Base-by-base conservation (phyloP, 352 stramenopile species). In the Pythium sp. region DNA sequence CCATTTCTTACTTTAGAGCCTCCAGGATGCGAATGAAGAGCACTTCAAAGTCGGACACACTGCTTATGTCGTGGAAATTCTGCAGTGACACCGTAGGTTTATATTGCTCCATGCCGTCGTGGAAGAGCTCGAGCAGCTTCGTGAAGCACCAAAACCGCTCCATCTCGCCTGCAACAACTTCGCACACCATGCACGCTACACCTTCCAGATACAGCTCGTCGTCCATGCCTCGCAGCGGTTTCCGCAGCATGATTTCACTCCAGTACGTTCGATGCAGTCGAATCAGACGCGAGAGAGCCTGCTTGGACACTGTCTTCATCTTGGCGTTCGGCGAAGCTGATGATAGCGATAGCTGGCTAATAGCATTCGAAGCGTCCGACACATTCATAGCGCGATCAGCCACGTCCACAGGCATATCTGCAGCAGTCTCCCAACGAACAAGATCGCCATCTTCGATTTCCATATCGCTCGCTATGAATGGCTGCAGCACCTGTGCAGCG, bases 141-240 rank as follows among this genome's bases (percentile, higher is more conserved):
- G 74, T 64, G 28, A 88, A 81, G 64, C 85, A 89, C 87, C 87
- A 95, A 55, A 93, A 95, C 32, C 84, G 82, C 56, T 92, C 81
- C 5, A 72, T 60, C 28, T 79, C 71, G 14, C 70, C 61, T 18
- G 60, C 57, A 36, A 90, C 47, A 20, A 86, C 80, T 22, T 82
- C 72, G 58, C 69, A 82, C 26, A 88, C 74, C 7, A 75, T 71
- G 32, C 71, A 58, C 32, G 76, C 74, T 7, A 90, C 68, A 2
- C 56, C 57, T n/a, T 74, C 34, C 12, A 86, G 49, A n/a, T 77
- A 85, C 8, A 69, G 57, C 3, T 65, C 26, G 63, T 85, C 76
- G 14, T 80, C 73, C 80, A 86, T 85, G 24, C 78, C 76, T 24
- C 46, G 66, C 59, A 84, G 36, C 9, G 69, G 55, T 18, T 75